Evolutionary conservation across 2,329 filamentous ascomycete species (phyloP).

Genomic region (Onygenales sp.): DNA sequence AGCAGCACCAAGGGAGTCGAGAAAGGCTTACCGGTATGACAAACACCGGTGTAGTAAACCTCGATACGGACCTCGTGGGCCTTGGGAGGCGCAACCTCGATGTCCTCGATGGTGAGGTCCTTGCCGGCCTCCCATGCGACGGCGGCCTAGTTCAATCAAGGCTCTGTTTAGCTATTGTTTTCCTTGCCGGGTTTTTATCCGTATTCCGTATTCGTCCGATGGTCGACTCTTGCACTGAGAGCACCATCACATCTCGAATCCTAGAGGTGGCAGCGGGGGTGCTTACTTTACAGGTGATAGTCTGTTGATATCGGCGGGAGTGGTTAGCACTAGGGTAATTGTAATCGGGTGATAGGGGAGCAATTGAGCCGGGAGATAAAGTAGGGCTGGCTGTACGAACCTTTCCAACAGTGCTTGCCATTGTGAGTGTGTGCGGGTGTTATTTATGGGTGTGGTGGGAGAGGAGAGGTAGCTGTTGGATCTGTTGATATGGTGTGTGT

Average conservation of each 20-base stretch:
- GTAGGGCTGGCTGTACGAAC: slow-evolving; percentile 21
- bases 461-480: too few relatives aligned
- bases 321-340: slow-evolving; percentile 4
- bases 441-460: too few relatives aligned
- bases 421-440: slow-evolving; percentile 18
- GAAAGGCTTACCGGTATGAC: slow-evolving; percentile 68
- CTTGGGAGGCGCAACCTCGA: slow-evolving; percentile 81
- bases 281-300: slow-evolving; percentile 75
- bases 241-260: background rate
- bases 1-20: background rate
- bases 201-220: background rate
- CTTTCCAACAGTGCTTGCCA: slow-evolving; percentile 50
- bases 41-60: slow-evolving; percentile 96
- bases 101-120: slow-evolving; percentile 77
- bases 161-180: slow-evolving; percentile 12
- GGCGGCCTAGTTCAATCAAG: slow-evolving; percentile 53
- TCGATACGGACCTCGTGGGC: slow-evolving; percentile 95
- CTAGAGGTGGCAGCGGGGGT: background rate
- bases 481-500: background rate
- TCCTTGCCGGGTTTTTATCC: background rate
- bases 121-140: slow-evolving; percentile 96
- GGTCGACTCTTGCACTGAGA: background rate
- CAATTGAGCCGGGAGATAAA: slow-evolving; percentile 2
- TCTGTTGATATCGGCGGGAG: slow-evolving; percentile 42
- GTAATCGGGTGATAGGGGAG: slow-evolving; percentile 4